Base-by-base conservation (phyloP, 1,284 basidiomycete species). In the Mrakiaceae sp. region DNA sequence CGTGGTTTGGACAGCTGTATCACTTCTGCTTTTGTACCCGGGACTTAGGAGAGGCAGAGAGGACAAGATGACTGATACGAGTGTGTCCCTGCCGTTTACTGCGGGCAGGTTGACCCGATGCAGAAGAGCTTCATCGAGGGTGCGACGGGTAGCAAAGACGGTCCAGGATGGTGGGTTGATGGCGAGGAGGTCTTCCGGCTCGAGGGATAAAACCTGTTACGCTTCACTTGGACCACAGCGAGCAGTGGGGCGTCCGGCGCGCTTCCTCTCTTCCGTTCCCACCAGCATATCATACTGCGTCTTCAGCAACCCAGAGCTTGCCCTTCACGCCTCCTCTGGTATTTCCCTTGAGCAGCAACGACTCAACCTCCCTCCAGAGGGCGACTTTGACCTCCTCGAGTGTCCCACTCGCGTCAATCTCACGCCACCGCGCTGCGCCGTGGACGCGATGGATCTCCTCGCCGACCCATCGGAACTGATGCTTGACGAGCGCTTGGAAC, bases 131-230 rank as follows among this genome's bases (percentile, higher is more conserved):
- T 88, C 54, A 79, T 85, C 8, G 78, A 81, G 2, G 86, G 82
- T 16, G 87, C 87, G 2, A 79, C 78, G 1, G 87, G 87, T 6
- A 87, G 86, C 68, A 86, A 82, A 8, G 80, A 79, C 7, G 76
- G 84, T 8, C 83, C 84, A 0, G 76, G 75, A 10, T 90, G 87
- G 88, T 90, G 87, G 88, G 78, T 79, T 70, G 80, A 81, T 47
- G 74, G 82, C 67, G 82, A 86, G 68, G 86, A 88, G 72, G 86
- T 87, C 0, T 89, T 88, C 72, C 77, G 86, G 51, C 84, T 87
- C 71, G 87, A 88, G 67, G 74, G 74, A 2, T 78, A 69, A 64
- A 27, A 27, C 27, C 27, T 27, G 27, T 27, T 27, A 27, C 27
- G 27, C 27, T 27, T 27, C 27, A 27, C 27, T 27, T 27, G 27